phyloP scores from a whole-genome alignment of 2,329 filamentous ascomycete genomes.

The Metarhizium brunneum region DNA sequence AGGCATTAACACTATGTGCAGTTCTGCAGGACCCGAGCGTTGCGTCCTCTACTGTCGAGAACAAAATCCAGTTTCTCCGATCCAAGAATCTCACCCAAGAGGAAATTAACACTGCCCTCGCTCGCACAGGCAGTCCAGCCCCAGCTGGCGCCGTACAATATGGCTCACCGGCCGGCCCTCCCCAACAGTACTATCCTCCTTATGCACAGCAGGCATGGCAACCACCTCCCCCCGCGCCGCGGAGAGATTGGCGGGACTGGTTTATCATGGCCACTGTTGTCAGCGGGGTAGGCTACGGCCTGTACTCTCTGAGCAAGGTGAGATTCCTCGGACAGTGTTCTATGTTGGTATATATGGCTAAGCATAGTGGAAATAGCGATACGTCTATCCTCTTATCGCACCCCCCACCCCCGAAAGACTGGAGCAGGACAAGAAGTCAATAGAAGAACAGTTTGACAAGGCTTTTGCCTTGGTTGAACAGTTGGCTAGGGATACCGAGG shows the following conservation, averaged over 20 bases:
- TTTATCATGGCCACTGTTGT: conserved; percentile 99
- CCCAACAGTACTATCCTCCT: conserved; percentile 37
- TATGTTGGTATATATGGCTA: not conserved
- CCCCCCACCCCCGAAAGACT: conserved; percentile 90
- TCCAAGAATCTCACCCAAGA: conserved; percentile 97
- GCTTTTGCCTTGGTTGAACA: conserved; percentile 90
- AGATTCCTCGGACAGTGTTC: conserved; percentile 1
- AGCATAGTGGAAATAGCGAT: conserved; percentile 48
- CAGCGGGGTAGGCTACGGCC: conserved; percentile 77
- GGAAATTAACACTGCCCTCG: conserved; percentile 79
- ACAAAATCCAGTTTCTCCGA: conserved; percentile 83
- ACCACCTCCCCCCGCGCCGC: conserved; percentile 52
- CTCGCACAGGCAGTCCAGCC: conserved; percentile 55
- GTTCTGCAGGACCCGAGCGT: conserved; percentile 94
- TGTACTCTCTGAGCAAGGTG: conserved; percentile 83
- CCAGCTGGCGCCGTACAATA: conserved; percentile 31
- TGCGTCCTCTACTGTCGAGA: conserved; percentile 80
- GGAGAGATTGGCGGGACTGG: conserved; percentile 94
- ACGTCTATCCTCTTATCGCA: conserved; percentile 81
- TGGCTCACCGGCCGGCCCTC: conserved; percentile 32
- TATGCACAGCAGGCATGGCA: conserved; percentile 50
- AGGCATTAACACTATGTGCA: conserved; percentile 23
- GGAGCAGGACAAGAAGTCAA: conserved; percentile 85
- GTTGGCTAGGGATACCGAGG: conserved; percentile 79
- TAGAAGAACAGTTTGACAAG: conserved; percentile 88